These are phyloP conservation scores for Globisporangium mamillatum DNA, from an alignment of 352 stramenopile genomes.

Conservation along the genomic window DNA sequence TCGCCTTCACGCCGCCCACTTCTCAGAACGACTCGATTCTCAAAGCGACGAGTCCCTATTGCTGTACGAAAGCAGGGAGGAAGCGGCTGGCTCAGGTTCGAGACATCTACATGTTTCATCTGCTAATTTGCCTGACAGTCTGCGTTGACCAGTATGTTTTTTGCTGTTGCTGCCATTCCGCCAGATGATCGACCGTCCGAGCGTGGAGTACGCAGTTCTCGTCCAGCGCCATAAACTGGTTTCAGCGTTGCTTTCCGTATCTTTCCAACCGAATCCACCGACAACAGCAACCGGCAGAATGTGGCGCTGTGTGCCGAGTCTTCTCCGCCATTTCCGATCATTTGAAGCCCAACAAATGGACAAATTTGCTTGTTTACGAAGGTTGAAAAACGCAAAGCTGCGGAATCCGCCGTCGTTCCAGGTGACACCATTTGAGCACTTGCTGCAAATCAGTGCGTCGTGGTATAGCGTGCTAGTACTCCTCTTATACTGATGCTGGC, in stretches of 20 bases:
- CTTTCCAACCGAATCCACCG: background rate
- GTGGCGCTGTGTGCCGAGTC: background rate
- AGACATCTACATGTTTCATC: background rate
- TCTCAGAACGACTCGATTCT: background rate
- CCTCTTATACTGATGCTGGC: background rate
- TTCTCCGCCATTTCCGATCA: slow-evolving; percentile 8
- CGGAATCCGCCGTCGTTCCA: background rate
- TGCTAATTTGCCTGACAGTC: background rate
- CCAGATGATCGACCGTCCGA: slow-evolving; percentile 28
- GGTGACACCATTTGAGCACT: background rate
- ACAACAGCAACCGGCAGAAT: background rate
- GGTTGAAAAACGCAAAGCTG: background rate
- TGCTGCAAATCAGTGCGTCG: background rate
- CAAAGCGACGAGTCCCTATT: background rate
- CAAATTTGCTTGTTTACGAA: background rate
- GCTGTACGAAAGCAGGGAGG: slow-evolving; percentile 4
- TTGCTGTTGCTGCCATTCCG: background rate
- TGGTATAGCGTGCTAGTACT: background rate
- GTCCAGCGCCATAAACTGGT: slow-evolving; percentile 22
- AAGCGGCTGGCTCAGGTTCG: slow-evolving; percentile 5
- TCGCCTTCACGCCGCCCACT: background rate
- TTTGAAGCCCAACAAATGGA: slow-evolving; percentile 1
- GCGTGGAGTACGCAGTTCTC: slow-evolving; percentile 16
- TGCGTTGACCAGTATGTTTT: background rate
- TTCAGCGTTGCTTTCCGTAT: slow-evolving; percentile 15